Base-by-base conservation (phyloP, 352 stramenopile species). In the Phytophthora vignae region DNA sequence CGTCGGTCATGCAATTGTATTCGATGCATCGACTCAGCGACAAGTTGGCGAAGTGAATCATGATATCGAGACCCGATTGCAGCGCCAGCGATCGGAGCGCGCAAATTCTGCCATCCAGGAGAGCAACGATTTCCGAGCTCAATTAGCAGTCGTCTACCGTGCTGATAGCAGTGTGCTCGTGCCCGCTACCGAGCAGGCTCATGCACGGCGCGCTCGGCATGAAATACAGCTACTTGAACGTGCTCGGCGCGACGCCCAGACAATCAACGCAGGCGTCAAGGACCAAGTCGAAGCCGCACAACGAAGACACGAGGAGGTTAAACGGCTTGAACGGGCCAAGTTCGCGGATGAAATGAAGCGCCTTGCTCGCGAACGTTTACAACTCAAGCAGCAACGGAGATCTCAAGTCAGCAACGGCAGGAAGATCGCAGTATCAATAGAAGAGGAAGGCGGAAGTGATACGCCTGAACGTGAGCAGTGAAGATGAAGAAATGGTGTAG, bases 1-100 rank as follows among this genome's bases (percentile, higher is more conserved):
- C 69, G 3, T 88, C 1, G 87, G 87, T 0, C 87, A 94, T 31
- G 56, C 70, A 7, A 69, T 79, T 1, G 42, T 77, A 29, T 86
- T 86, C 8, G 69, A 87, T 21, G 75, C 58, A 22, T 48, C 31
- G 25, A 53, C 19, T 55, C 33, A 74, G 12, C 21, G 14, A 15
- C 46, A 66, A 19, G 19, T 54, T 63, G 54, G 25, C 12, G 53
- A 70, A 29, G 22, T 61, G 57, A 64, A 64, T 54, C 0, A 17
- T 19, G 11, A 29, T 22, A 19, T 61, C 19, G 73, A 87, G 52
- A 27, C 10, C 9, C 27, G 63, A 2, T 67, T 83, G 22, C 62
- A 73, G 3, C 63, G 71, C 6, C 57, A 77, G 31, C 79, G 77
- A 6, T 42, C 75, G 1, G 57, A 78, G 25, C 77, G 83, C 14